A percentile compares a stretch with the other conserved stretches of the same genome.
phyloP scores from a whole-genome alignment of 2,329 filamentous ascomycete species.

The Waltergamsia citrina region DNA sequence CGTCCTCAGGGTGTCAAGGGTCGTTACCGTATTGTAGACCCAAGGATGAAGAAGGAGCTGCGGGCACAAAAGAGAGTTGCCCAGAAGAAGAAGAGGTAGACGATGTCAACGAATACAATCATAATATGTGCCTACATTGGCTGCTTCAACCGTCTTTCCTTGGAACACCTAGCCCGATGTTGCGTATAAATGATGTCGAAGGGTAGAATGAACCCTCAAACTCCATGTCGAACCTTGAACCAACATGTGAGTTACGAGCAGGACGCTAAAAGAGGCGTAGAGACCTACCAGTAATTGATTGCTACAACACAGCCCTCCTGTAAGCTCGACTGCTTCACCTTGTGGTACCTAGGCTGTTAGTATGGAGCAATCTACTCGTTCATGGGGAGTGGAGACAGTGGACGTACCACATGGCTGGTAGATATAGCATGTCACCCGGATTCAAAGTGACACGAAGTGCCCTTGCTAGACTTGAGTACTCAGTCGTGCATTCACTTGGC shows the following conservation, averaged over 20 bases:
- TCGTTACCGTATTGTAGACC: slow-evolving; percentile 94
- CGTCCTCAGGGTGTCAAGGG: slow-evolving; percentile 89
- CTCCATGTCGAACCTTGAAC: slow-evolving; percentile 70
- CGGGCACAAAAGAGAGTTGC: slow-evolving; percentile 69
- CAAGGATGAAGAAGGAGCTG: slow-evolving; percentile 93
- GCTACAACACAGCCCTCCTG: slow-evolving; percentile 68
- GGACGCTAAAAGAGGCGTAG: not conserved
- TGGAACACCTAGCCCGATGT: slow-evolving; percentile 13
- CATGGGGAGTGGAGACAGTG: not conserved
- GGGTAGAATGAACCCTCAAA: slow-evolving; percentile 63
- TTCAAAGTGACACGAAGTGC: slow-evolving; percentile 60
- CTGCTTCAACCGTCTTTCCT: slow-evolving; percentile 6
- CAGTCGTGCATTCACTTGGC: slow-evolving; percentile 37
- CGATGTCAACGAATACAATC: slow-evolving; percentile 1
- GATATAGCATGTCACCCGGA: slow-evolving; percentile 71
- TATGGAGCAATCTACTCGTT: not conserved
- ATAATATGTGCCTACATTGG: slow-evolving; percentile 6
- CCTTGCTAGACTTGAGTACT: slow-evolving; percentile 47
- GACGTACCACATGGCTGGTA: slow-evolving; percentile 67
- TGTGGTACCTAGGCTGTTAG: slow-evolving; percentile 52
- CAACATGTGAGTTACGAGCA: not conserved
- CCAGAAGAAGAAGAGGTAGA: slow-evolving; percentile 56
- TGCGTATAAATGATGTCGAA: slow-evolving; percentile 43
- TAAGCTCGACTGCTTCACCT: slow-evolving; percentile 65
- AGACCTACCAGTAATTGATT: slow-evolving; percentile 67